Base-by-base conservation (phyloP, 441 rosid species). In the Eutrema salsugineum region DNA sequence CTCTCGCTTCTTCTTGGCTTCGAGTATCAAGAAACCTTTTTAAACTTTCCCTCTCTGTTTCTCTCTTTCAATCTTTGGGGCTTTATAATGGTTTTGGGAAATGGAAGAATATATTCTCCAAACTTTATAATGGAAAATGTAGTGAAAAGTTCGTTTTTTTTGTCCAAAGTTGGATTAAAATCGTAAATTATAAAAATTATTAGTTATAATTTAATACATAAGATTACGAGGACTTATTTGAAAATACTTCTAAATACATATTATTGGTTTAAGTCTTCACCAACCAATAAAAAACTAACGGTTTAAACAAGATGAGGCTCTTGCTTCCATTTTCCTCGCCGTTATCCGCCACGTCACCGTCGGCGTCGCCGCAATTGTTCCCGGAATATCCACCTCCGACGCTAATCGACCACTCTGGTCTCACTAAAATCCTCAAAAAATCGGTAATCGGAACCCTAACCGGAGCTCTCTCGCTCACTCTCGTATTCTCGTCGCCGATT, bases 381-480 rank as follows among this genome's bases (percentile, higher is more conserved):
- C 40, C 65, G 8, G 77, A 79, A 48, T 14, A 3, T 43, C 53
- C 22, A 22, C 70, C 55, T 22, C 71, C 61, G 9, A 55, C 68
- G 3, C 15, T 5, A 43, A 17, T 72, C 8, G 35, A 24, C 53
- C 24, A 10, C 73, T 10, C 54, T 8, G 22, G 0, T 63, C 20
- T 57, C 0, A 8, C 4, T 2, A 76, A 27, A 22, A 66, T 73
- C 75, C 39, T 81, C 19, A 82, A 75, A 69, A 88, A 88, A 60
- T 40, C 87, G 20, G 42, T 83, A 5, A 47, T 77, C 22, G 67
- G 78, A 35, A 79, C 86, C 33, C 60, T 89, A 16, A 69, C 85
- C 8, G 92, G 91, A 72, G 89, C 87, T 63, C 86, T 93, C 42
- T 88, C 98, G 0, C 40, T 89, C 61, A 83, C 81, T 73, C 84